phyloP scores from a whole-genome alignment of 2,329 filamentous ascomycete species.

The Macrophomina pseudophaseolina region DNA sequence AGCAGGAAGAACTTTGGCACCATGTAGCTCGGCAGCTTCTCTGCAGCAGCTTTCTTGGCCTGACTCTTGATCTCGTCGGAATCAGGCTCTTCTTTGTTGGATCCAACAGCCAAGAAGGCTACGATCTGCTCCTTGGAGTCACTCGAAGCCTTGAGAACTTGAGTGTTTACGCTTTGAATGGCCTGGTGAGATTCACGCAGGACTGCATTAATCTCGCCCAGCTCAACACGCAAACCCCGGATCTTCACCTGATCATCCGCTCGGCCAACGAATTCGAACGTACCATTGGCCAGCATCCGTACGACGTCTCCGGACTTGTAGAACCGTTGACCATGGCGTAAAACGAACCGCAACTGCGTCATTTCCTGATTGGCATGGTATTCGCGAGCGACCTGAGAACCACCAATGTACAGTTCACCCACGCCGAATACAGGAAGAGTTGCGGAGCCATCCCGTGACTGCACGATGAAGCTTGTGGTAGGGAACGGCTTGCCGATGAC shows the following conservation, averaged over 20 bases:
- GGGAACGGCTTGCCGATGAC: constrained; percentile 51
- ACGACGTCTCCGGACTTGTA: constrained; percentile 47
- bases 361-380: constrained; percentile 47
- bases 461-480: constrained; percentile 47
- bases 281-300: constrained; percentile 44
- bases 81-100: constrained; percentile 22
- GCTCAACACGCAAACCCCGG: constrained; percentile 44
- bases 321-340: constrained; percentile 38
- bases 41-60: constrained; percentile 31
- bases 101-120: constrained; percentile 36
- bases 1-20: constrained; percentile 43
- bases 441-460: constrained; percentile 37
- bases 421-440: constrained; percentile 46
- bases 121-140: constrained; percentile 43
- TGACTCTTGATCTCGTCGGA: constrained; percentile 30
- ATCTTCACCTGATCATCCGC: constrained; percentile 49
- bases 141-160: constrained; percentile 38
- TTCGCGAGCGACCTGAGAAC: constrained; percentile 52
- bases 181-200: constrained; percentile 34
- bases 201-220: constrained; percentile 45
- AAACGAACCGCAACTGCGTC: constrained; percentile 40
- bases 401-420: constrained; percentile 55
- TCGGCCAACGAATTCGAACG: constrained; percentile 47
- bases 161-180: constrained; percentile 37
- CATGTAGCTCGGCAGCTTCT: constrained; percentile 45